A percentile compares a stretch with the other conserved stretches of the same genome.
These are phyloP conservation scores for Pyricularia grisea DNA, from an alignment of 2,329 filamentous ascomycete genomes.

Conservation along the genomic window DNA sequence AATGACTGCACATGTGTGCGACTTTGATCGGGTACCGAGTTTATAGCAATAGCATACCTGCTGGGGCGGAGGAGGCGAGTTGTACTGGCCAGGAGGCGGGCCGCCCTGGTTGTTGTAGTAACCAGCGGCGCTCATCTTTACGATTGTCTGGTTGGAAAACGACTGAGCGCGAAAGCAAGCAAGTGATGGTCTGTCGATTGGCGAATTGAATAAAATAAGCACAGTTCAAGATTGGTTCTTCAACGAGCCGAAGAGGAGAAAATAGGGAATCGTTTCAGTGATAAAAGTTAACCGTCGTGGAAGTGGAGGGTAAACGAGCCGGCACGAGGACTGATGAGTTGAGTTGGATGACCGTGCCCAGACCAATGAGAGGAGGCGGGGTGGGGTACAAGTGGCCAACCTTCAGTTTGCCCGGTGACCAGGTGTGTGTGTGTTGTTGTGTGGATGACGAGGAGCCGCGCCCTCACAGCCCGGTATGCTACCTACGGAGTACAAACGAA, in stretches of 20 bases:
- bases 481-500: not conserved
- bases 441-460: not conserved
- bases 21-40: not conserved
- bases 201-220: not conserved
- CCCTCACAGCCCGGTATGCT: not conserved
- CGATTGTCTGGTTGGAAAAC: not conserved
- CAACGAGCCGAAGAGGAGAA: not conserved
- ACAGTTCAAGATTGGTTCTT: not conserved
- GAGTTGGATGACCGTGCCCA: not conserved
- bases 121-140: slow-evolving; percentile 23
- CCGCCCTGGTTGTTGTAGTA: slow-evolving; percentile 27
- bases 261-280: not conserved
- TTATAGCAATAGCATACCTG: slow-evolving; percentile 18
- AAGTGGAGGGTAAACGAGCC: not conserved
- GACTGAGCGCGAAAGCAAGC: not conserved
- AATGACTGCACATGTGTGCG: slow-evolving; percentile 4
- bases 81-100: slow-evolving; percentile 12
- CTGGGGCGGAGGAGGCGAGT: slow-evolving; percentile 14
- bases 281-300: not conserved
- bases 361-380: not conserved
- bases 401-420: not conserved
- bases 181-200: not conserved
- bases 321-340: slow-evolving; percentile 1
- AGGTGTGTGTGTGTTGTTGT: not conserved
- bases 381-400: not conserved